Evolutionary conservation across 768 basidiomycete genomes (phyloP), one percentile per base, ranked within the genome.

Genomic region (Termitomyces bulborhizus): DNA sequence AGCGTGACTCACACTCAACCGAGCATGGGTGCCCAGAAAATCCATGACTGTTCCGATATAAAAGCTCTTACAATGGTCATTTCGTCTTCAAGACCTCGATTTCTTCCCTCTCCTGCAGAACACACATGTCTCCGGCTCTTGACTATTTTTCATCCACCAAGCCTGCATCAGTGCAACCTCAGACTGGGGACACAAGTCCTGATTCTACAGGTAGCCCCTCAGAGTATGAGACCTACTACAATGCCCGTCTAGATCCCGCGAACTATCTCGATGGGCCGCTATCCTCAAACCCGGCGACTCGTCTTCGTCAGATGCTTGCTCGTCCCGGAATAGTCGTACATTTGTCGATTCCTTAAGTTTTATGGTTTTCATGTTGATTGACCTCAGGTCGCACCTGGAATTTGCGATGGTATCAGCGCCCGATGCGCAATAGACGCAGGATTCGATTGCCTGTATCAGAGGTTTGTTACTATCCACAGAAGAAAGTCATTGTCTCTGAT

Each of bases 391-490:
- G 87, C 86, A 2, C 88, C 86, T n/a, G 87, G 87, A 42, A 84
- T 89, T 42, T 88, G 87, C 54, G 87, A 89, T 54, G 87, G 86
- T 48, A 90, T 91, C 63, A 88, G 85, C 62, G 87, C 88, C 9
- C 78, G 89, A 31, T 87, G 87, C 59, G 89, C 89, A 7, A 69
- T 90, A 6, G 88, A 91, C 70, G 86, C 87, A 37, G 88, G 88
- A 18, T 91, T 90, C 61, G 75, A 78, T 26, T 90, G 88, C 60
- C 58, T 90, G 54, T 91, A 90, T 66, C 88, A 90, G 70, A 88
- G 83, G 83, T 84, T 36, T 21, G 15, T 36, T 26, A 39, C 3
- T 24, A 24, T 27, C 45, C 16, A 5, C 27, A 21, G 29, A 49
- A 29, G 44, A 31, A 37, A 2, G 29, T 26, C 15, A 12, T n/a